Conservation (phyloP, 129 eudicot species). For the Cynara cardunculus region DNA sequence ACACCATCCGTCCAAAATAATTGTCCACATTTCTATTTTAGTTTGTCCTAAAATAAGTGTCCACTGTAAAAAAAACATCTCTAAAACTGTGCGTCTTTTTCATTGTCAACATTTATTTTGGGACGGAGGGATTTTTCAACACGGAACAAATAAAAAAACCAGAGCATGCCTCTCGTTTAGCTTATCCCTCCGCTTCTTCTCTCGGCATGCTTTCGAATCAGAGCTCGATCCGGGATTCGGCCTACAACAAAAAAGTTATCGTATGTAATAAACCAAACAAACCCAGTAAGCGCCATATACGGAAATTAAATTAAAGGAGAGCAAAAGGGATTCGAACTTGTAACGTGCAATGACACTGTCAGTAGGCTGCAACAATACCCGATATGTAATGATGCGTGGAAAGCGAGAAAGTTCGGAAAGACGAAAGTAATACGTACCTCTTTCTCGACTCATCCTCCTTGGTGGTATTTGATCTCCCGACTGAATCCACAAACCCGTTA, state of each 20-base stretch:
- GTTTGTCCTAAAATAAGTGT: neutral
- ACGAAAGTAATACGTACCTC: slow-evolving; percentile 27
- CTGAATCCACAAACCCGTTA: slow-evolving; percentile 40
- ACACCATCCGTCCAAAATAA: no score
- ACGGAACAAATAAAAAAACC: neutral
- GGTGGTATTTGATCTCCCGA: slow-evolving; percentile 25
- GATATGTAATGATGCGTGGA: neutral
- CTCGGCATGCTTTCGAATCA: slow-evolving; percentile 72
- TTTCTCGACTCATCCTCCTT: slow-evolving; percentile 57
- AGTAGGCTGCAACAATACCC: neutral
- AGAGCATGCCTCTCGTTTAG: slow-evolving; percentile 59
- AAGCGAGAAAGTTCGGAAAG: neutral
- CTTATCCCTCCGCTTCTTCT: slow-evolving; percentile 68
- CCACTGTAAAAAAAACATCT: neutral
- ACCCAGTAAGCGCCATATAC: neutral
- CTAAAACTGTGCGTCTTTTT: neutral
- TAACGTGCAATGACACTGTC: neutral
- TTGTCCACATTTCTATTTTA: neutral
- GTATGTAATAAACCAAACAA: neutral
- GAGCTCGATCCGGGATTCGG: slow-evolving; percentile 41
- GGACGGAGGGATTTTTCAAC: neutral
- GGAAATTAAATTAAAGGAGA: neutral
- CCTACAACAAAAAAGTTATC: slow-evolving; percentile 28
- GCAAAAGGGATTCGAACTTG: neutral
- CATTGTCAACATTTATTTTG: neutral